These are phyloP conservation scores for Globisporangium viniferum DNA, from an alignment of 352 stramenopile species.

Conservation along the genomic window DNA sequence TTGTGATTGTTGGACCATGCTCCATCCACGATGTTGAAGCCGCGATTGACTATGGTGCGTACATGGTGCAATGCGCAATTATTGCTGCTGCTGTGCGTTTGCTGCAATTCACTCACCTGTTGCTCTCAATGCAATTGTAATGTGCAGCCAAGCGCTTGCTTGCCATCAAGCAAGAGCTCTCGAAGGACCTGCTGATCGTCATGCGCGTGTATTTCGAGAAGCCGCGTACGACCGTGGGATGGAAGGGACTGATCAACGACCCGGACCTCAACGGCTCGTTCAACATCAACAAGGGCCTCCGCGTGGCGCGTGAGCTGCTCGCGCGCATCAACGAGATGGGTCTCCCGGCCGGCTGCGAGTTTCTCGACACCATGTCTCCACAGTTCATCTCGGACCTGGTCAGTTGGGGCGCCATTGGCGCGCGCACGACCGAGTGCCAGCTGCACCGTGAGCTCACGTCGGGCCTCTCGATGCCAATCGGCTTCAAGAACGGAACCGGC, in stretches of 20 bases:
- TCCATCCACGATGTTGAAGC: slow-evolving; percentile 88
- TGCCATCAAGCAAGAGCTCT: slow-evolving; percentile 64
- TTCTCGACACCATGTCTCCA: slow-evolving; percentile 89
- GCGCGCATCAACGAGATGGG: slow-evolving; percentile 86
- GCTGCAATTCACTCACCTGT: neutral
- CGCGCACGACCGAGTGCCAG: slow-evolving; percentile 88
- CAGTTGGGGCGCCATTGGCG: slow-evolving; percentile 89
- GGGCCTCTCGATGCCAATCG: slow-evolving; percentile 88
- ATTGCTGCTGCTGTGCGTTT: neutral
- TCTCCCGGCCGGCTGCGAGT: slow-evolving; percentile 81
- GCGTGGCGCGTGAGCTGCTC: slow-evolving; percentile 77
- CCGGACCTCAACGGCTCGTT: slow-evolving; percentile 87
- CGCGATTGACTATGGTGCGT: slow-evolving; percentile 67
- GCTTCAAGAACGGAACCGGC: slow-evolving; percentile 90
- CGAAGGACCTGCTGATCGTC: slow-evolving; percentile 83
- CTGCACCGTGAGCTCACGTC: slow-evolving; percentile 88
- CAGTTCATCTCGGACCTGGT: slow-evolving; percentile 90
- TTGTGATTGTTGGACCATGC: slow-evolving; percentile 84
- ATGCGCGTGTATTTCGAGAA: slow-evolving; percentile 93
- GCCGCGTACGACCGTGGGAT: slow-evolving; percentile 85
- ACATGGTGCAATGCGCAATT: neutral
- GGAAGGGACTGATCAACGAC: slow-evolving; percentile 91
- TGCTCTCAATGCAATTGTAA: neutral
- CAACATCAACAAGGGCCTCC: slow-evolving; percentile 91
- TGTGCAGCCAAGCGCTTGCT: slow-evolving; percentile 52